Evolutionary conservation across 1,284 basidiomycete genomes (phyloP).

Genomic region (Trametes pubescens): DNA sequence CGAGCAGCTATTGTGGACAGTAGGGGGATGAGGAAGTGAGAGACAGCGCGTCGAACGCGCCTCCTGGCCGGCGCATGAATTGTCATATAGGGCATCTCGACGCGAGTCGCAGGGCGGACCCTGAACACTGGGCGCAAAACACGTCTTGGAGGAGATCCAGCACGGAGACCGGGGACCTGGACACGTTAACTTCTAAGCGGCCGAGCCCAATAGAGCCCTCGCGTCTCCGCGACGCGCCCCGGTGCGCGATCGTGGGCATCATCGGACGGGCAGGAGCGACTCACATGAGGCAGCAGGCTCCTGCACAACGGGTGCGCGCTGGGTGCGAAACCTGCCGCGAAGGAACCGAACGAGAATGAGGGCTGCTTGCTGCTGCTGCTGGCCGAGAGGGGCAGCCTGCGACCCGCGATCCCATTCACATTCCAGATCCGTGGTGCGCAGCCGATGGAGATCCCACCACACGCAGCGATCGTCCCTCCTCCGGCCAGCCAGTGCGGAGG

Average conservation of each 20-base stretch:
- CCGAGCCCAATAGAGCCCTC: neutral
- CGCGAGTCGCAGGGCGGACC: constrained; percentile 13
- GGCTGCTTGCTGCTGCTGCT: neutral
- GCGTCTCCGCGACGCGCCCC: neutral
- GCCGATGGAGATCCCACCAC: neutral
- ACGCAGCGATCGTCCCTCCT: neutral
- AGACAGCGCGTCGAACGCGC: constrained; percentile 8
- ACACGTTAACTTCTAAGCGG: too few relatives aligned
- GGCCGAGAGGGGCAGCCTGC: neutral
- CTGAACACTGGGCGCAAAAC: constrained; percentile 4
- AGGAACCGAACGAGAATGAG: neutral
- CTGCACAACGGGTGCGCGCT: neutral
- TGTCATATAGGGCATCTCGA: constrained; percentile 17
- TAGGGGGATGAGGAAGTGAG: constrained; percentile 10
- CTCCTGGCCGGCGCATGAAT: constrained; percentile 9
- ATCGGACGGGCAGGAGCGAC: neutral
- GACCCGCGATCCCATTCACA: neutral
- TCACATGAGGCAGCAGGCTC: constrained; percentile 3
- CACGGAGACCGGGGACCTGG: neutral
- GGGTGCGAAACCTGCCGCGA: neutral
- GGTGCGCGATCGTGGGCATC: neutral
- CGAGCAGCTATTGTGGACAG: neutral
- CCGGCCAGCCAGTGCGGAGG: neutral
- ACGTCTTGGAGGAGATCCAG: constrained; percentile 8
- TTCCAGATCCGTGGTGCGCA: too few relatives aligned